A percentile compares a stretch with the other conserved stretches of the same genome.
Evolutionary conservation across 2,329 filamentous ascomycete species (phyloP).

Genomic region (Sclerotinia glacialis): DNA sequence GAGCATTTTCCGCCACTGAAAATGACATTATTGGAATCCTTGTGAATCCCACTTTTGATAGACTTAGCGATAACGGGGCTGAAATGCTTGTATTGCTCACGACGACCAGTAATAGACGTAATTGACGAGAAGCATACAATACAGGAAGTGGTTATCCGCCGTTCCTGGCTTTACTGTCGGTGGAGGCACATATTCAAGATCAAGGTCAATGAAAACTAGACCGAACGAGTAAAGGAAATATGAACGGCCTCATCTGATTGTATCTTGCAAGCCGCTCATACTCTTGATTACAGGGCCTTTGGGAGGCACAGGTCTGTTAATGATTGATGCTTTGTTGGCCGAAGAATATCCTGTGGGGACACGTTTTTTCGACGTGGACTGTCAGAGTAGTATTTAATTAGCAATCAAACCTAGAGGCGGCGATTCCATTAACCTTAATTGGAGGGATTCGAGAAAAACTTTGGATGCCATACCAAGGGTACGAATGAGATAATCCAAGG

Average conservation of each 20-base stretch:
- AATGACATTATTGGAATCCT: background rate
- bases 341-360: background rate
- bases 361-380: background rate
- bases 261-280: background rate
- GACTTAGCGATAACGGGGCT: background rate
- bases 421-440: background rate
- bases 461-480: background rate
- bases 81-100: background rate
- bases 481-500: background rate
- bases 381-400: background rate
- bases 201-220: background rate
- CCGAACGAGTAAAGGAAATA: background rate
- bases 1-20: background rate
- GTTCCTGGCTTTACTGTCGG: background rate
- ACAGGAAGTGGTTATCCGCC: no score
- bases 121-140: background rate
- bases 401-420: no score
- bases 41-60: slow-evolving; percentile 12
- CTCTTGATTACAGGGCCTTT: background rate
- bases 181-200: background rate
- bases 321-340: background rate
- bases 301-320: background rate
- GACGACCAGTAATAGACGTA: background rate
- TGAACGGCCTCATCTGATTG: background rate
- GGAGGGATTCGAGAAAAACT: background rate